Conservation (phyloP, 2,329 filamentous ascomycete genomes). For the Penicillium expansum region DNA sequence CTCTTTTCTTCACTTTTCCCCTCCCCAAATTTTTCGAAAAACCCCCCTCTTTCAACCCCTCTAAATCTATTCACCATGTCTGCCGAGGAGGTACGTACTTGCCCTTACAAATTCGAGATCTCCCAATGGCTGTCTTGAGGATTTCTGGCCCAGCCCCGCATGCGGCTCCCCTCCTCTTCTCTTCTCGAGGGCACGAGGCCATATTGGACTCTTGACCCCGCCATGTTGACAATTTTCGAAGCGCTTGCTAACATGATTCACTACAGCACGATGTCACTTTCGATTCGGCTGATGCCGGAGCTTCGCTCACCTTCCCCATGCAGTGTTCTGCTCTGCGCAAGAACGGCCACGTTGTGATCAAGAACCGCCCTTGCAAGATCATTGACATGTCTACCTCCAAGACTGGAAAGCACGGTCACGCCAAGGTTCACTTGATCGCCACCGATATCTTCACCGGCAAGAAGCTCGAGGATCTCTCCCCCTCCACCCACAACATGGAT, state of each 20-base stretch:
- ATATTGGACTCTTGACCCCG: constrained; percentile 4
- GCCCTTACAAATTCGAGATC: background rate
- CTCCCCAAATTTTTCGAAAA: constrained; percentile 25
- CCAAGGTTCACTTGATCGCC: constrained; percentile 98
- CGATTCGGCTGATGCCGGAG: constrained; percentile 93
- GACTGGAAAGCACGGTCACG: constrained; percentile 99
- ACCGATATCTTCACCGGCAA: constrained; percentile 99
- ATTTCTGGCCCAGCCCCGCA: constrained; percentile 29
- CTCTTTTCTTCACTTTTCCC: constrained; percentile 27
- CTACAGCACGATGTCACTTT: constrained; percentile 71
- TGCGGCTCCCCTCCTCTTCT: constrained; percentile 26
- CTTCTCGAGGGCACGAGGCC: constrained; percentile 15
- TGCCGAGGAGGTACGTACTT: constrained; percentile 61
- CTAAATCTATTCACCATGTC: constrained; percentile 53
- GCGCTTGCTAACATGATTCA: constrained; percentile 14
- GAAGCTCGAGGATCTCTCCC: constrained; percentile 99
- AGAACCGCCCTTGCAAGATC: constrained; percentile 99
- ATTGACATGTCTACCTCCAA: constrained; percentile 99
- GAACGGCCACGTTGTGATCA: constrained; percentile 98
- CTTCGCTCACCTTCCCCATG: constrained; percentile 91
- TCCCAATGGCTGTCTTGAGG: constrained; percentile 15
- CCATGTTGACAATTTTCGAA: constrained; percentile 12
- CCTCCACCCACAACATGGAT: constrained; percentile 84
- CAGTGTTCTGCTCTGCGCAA: constrained; percentile 99
- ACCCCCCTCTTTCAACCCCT: constrained; percentile 19